A percentile compares a stretch with the other conserved stretches of the same genome.
Evolutionary conservation across 306 rosid genomes (phyloP).

Genomic region (Prosopis cineraria): DNA sequence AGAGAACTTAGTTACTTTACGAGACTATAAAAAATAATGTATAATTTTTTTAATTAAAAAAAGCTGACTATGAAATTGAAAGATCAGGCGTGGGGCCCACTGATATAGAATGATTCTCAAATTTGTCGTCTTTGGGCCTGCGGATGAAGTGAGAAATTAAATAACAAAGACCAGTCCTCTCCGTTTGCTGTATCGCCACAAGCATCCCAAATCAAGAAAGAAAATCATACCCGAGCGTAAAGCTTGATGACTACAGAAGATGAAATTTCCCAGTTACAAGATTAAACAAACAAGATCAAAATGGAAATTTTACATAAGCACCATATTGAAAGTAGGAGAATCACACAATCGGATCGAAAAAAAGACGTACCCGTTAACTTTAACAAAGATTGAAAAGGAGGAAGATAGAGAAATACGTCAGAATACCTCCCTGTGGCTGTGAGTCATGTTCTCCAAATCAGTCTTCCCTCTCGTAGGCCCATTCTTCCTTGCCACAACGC

Average conservation of each 20-base stretch:
- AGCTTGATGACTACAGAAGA: constrained; percentile 3
- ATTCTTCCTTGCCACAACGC: constrained; percentile 71
- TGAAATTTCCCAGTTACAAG: neutral
- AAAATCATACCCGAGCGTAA: neutral
- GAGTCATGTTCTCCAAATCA: constrained; percentile 62
- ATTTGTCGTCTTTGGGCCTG: neutral
- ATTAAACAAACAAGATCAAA: neutral
- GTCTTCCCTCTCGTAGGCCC: constrained; percentile 65
- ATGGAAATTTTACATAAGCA: constrained; percentile 18
- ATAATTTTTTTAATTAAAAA: neutral
- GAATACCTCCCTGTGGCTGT: constrained; percentile 68
- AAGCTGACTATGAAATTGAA: constrained; percentile 1
- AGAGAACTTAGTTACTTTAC: neutral
- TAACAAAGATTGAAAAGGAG: neutral
- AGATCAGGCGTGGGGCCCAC: constrained; percentile 11
- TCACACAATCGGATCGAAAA: neutral
- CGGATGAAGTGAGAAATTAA: neutral
- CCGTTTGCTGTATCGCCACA: neutral
- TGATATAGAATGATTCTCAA: neutral
- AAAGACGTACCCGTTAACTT: constrained; percentile 3
- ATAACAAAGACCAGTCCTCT: constrained; percentile 2
- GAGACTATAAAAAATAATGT: neutral
- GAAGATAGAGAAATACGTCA: neutral
- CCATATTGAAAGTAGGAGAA: neutral
- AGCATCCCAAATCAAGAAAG: constrained; percentile 10